phyloP scores from a whole-genome alignment of 805 yeast species.

The Sungouiella thailandica region DNA sequence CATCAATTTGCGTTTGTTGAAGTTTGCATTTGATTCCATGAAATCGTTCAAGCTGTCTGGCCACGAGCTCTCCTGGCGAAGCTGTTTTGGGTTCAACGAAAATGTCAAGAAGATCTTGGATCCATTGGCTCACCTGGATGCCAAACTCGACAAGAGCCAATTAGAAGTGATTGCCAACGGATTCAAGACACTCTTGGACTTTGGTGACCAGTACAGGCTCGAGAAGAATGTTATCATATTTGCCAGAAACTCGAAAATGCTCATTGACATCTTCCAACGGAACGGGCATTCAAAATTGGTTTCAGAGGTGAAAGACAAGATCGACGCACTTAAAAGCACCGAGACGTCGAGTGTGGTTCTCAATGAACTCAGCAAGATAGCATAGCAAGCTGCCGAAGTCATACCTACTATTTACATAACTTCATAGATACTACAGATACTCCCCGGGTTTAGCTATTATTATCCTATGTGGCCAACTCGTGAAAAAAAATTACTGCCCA shows the following conservation, averaged over 20 bases:
- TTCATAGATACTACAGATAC: neutral
- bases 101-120: slow-evolving; percentile 20
- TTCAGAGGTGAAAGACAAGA: slow-evolving; percentile 7
- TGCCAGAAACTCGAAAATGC: slow-evolving; percentile 24
- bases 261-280: slow-evolving; percentile 15
- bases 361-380: slow-evolving; percentile 12
- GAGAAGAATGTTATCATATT: slow-evolving; percentile 36
- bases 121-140: neutral
- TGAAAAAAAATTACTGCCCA: slow-evolving; percentile 49
- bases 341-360: slow-evolving; percentile 16
- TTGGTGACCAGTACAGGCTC: slow-evolving; percentile 13
- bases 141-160: slow-evolving; percentile 1
- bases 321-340: slow-evolving; percentile 15
- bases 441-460: too few species aligned
- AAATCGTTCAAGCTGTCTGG: slow-evolving; percentile 19
- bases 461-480: too few species aligned
- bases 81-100: slow-evolving; percentile 45
- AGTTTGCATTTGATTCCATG: slow-evolving; percentile 25
- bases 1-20: slow-evolving; percentile 16
- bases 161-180: slow-evolving; percentile 5
- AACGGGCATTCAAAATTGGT: slow-evolving; percentile 11
- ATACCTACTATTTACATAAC: too few species aligned
- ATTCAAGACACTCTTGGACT: slow-evolving; percentile 15
- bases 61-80: slow-evolving; percentile 53
- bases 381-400: too few species aligned